Evolutionary conservation across 179 eudicot genomes (phyloP).

Genomic region (Sideroxylon spinosum): DNA sequence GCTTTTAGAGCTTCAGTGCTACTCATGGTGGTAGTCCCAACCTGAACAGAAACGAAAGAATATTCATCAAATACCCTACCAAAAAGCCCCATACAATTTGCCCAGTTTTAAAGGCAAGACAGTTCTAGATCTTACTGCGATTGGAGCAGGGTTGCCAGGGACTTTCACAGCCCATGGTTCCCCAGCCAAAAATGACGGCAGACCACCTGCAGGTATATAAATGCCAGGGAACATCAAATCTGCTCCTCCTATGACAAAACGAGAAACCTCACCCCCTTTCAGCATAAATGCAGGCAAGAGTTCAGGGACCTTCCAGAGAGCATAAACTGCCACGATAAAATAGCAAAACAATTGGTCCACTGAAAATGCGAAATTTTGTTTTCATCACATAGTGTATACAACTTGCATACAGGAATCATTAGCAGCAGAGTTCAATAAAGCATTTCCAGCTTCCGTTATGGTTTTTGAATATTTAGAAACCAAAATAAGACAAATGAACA

Average conservation of each 20-base stretch:
- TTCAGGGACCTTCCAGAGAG: conserved; percentile 88
- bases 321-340: conserved; percentile 59
- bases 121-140: conserved; percentile 50
- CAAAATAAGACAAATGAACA: neutral
- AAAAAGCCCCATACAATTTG: neutral
- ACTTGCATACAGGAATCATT: neutral
- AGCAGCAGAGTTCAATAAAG: neutral
- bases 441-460: neutral
- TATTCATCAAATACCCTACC: conserved; percentile 10
- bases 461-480: neutral
- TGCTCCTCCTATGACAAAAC: conserved; percentile 84
- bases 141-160: conserved; percentile 83
- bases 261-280: conserved; percentile 95
- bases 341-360: conserved; percentile 1
- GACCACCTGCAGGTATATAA: conserved; percentile 62
- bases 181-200: conserved; percentile 73
- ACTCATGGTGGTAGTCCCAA: conserved; percentile 85
- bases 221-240: conserved; percentile 98
- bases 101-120: conserved; percentile 1
- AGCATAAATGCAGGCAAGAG: conserved; percentile 77
- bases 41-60: conserved; percentile 37
- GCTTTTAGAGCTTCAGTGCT: conserved; percentile 82
- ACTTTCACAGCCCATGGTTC: conserved; percentile 90
- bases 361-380: neutral
- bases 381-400: neutral